These are phyloP conservation scores for Lactarius psammicola DNA, from an alignment of 768 basidiomycete species.

Conservation along the genomic window DNA sequence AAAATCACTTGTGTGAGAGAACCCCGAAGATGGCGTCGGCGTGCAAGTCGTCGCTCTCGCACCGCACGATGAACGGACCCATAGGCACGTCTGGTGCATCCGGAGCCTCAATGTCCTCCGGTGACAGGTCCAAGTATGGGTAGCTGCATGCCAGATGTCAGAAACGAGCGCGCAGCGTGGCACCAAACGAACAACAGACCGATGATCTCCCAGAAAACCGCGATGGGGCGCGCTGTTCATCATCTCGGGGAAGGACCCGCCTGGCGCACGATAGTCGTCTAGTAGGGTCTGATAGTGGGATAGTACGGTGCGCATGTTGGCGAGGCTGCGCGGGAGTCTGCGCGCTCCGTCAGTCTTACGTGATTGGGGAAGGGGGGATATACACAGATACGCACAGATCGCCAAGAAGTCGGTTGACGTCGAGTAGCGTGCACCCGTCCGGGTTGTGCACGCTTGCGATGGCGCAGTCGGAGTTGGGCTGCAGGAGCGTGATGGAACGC, in stretches of 20 bases:
- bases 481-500: conserved; percentile 24
- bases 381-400: conserved; percentile 25
- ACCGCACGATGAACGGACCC: conserved; percentile 24
- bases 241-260: conserved; percentile 16
- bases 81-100: conserved; percentile 20
- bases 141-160: conserved; percentile 16
- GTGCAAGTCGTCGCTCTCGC: conserved; percentile 29
- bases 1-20: conserved; percentile 31
- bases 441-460: conserved; percentile 29
- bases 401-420: conserved; percentile 28
- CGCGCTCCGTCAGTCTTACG: neutral
- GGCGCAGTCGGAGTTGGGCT: conserved; percentile 13
- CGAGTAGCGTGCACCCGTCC: conserved; percentile 29
- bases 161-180: neutral
- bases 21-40: conserved; percentile 61
- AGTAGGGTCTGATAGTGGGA: conserved; percentile 28
- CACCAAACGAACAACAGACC: conserved; percentile 16
- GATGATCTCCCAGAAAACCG: conserved; percentile 28
- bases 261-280: conserved; percentile 20
- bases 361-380: neutral
- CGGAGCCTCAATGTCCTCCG: conserved; percentile 20
- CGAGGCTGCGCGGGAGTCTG: conserved; percentile 26
- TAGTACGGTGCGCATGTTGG: conserved; percentile 27
- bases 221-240: conserved; percentile 19
- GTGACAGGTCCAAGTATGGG: conserved; percentile 25